These are phyloP conservation scores for Miamiensis avidus DNA, from an alignment of 169 alveolate species.

Conservation along the genomic window DNA sequence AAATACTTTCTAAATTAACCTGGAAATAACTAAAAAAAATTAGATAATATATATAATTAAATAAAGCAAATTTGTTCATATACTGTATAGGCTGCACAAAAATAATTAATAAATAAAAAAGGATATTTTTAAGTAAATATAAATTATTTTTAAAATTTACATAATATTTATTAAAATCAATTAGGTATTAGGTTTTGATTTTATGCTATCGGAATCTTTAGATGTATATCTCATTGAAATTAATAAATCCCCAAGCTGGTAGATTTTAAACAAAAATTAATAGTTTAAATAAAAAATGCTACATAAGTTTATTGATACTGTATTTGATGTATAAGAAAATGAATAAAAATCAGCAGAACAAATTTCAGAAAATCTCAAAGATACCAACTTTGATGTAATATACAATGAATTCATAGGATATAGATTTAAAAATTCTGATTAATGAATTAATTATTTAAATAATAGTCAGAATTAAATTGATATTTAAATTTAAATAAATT, in stretches of 20 bases:
- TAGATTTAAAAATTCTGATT: no score
- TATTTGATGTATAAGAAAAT: background rate
- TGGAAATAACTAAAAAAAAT: background rate
- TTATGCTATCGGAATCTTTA: background rate
- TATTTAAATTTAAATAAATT: no score
- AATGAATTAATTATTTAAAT: no score
- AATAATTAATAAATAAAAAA: no score
- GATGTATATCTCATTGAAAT: background rate
- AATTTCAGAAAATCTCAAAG: no score
- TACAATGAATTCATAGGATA: no score
- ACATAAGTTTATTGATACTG: background rate
- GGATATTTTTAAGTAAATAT: background rate
- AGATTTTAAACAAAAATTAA: no score
- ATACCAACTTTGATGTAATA: background rate
- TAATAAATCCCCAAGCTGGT: background rate
- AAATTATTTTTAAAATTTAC: background rate
- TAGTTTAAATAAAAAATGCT: background rate
- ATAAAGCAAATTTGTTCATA: background rate
- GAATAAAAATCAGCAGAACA: background rate
- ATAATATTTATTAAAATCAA: no score
- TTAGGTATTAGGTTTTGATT: background rate
- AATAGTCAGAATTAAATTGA: no score
- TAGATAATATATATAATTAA: no score
- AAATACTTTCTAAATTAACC: background rate
- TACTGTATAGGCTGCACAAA: background rate